A percentile compares a stretch with the other conserved stretches of the same genome.
Conservation (phyloP, 305 asterid genomes). For the Solanum hybrid region DNA sequence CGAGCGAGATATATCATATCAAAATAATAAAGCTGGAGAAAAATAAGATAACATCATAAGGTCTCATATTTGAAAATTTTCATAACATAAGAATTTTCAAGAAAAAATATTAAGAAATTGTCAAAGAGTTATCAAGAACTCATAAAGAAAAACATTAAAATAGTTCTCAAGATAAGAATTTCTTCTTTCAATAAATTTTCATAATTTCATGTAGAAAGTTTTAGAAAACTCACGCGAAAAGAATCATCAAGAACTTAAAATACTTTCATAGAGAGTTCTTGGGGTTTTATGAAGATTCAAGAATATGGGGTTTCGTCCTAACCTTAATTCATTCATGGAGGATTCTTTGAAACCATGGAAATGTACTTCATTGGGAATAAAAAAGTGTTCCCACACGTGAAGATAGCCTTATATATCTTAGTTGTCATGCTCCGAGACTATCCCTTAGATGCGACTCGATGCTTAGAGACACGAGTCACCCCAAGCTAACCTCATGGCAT, state of each 20-base stretch:
- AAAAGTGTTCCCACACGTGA: neutral
- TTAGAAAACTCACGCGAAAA: neutral
- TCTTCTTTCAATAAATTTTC: neutral
- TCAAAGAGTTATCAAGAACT: neutral
- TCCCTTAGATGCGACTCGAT: neutral
- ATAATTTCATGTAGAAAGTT: neutral
- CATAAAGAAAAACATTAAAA: neutral
- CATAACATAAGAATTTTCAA: neutral
- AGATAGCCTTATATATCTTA: too few species aligned
- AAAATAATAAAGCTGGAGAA: neutral
- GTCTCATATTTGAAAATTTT: too few species aligned
- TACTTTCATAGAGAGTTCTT: neutral
- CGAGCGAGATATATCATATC: neutral
- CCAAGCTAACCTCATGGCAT: neutral
- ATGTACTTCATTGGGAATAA: neutral
- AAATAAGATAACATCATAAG: neutral
- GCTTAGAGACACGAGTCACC: neutral
- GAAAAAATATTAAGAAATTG: neutral
- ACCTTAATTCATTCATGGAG: neutral
- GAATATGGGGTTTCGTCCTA: too few species aligned
- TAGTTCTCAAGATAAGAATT: neutral
- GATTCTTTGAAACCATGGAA: neutral
- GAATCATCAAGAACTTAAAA: neutral
- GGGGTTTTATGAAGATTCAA: neutral
- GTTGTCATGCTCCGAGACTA: neutral